These are phyloP conservation scores for Glycyrrhiza uralensis DNA, from an alignment of 306 rosid species.

Conservation along the genomic window DNA sequence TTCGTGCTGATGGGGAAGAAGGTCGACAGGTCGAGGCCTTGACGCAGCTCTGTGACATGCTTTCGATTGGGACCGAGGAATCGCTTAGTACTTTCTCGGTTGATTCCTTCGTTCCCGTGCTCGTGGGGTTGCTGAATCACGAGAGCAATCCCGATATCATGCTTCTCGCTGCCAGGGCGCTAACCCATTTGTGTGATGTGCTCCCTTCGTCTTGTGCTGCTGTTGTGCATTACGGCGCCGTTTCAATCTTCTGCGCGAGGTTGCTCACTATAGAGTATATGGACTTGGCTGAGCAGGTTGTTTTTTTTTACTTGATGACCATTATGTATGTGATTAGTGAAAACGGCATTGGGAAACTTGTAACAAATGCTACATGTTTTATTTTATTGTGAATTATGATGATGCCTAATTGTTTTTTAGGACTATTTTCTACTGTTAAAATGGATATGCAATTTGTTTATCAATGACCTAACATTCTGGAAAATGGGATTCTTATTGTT, in stretches of 20 bases:
- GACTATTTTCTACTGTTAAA: not conserved
- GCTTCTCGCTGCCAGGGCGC: conserved; percentile 98
- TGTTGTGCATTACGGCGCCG: conserved; percentile 97
- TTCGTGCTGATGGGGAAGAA: conserved; percentile 94
- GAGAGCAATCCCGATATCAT: conserved; percentile 98
- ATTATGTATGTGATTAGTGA: conserved; percentile 4
- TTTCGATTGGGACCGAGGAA: conserved; percentile 95
- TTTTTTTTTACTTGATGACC: conserved; percentile 18
- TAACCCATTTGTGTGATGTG: conserved; percentile 92
- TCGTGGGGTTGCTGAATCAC: conserved; percentile 90
- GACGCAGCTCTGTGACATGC: conserved; percentile 96
- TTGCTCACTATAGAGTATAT: conserved; percentile 93
- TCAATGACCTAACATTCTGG: not conserved
- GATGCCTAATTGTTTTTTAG: not conserved
- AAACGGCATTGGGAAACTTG: not conserved
- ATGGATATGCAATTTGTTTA: not conserved
- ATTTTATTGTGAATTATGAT: not conserved
- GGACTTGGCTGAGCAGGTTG: conserved; percentile 99
- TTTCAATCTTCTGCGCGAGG: conserved; percentile 89
- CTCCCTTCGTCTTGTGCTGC: conserved; percentile 97
- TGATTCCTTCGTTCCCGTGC: conserved; percentile 94
- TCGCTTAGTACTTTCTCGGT: conserved; percentile 89
- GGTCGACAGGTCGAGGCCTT: conserved; percentile 93
- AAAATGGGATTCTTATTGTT: not conserved
- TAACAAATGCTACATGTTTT: not conserved